Evolutionary conservation across 2,329 filamentous ascomycete species (phyloP).

Genomic region (Elsinoe fawcettii): DNA sequence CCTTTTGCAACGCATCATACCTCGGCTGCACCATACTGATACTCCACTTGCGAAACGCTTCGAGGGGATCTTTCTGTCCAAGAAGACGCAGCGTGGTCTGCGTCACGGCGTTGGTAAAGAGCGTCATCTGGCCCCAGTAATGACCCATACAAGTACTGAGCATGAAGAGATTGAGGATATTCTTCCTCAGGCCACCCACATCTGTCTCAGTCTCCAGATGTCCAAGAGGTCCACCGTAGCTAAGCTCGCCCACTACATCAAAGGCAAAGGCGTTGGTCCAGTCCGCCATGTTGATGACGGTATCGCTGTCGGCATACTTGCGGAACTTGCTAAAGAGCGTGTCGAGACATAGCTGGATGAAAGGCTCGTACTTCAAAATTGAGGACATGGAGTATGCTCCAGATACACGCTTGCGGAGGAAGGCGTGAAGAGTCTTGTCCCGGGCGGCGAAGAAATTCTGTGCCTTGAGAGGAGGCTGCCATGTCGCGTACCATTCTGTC

Average conservation of each 20-base stretch:
- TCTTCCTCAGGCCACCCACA: background rate
- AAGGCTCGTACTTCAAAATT: constrained; percentile 32
- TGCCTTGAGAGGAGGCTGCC: constrained; percentile 1
- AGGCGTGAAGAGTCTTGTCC: constrained; percentile 7
- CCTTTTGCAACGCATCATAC: background rate
- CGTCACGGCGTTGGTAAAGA: constrained; percentile 16
- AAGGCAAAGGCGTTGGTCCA: constrained; percentile 17
- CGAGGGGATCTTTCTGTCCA: constrained; percentile 12
- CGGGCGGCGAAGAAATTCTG: constrained; percentile 1
- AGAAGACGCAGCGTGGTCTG: background rate
- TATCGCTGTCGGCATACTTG: constrained; percentile 17
- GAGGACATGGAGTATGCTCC: constrained; percentile 38
- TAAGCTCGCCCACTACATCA: constrained; percentile 23
- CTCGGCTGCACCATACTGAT: constrained; percentile 12
- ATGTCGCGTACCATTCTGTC: constrained; percentile 11
- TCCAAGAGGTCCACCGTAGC: constrained; percentile 19
- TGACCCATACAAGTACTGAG: constrained; percentile 16
- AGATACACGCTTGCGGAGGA: constrained; percentile 6
- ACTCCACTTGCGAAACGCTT: constrained; percentile 17
- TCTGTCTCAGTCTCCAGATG: background rate
- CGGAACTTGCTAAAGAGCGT: constrained; percentile 23
- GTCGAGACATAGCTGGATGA: constrained; percentile 29
- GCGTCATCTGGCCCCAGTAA: constrained; percentile 13
- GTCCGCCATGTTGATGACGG: constrained; percentile 21
- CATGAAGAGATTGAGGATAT: background rate